Base-by-base conservation (phyloP, 1,284 basidiomycete species). In the Papiliotrema laurentii region DNA sequence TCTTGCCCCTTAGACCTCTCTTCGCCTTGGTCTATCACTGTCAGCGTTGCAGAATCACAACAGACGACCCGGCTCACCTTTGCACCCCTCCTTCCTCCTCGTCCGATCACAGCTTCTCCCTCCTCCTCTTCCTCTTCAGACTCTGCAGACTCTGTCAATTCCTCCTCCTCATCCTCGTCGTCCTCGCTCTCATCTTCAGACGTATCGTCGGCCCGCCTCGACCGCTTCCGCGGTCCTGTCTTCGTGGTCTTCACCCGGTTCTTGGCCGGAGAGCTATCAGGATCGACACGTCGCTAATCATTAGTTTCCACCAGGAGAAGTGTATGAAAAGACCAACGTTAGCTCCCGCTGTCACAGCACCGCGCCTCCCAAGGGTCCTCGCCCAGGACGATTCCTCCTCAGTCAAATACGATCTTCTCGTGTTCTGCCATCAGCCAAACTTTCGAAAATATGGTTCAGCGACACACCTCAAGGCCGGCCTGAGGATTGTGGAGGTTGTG, bases 81-180 rank as follows among this genome's bases (percentile, higher is more conserved):
- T 9, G 70, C 70, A 27, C 59, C 61, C 18, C 70, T 55, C 26
- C 53, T 55, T 3, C 70, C 68, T 1, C 70, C 70, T 35, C 70
- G 53, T 6, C 70, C 67, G 36, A 67, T 41, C 13, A 67, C 64
- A 2, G 38, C 53, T 10, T 57, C 49, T 5, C 45, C 60, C 3
- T 46, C 58, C 24, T 50, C 52, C 13, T 56, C 59, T 21, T 59
- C 60, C 7, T 35, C 51, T n/a, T 30, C 53, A 19, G 41, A 49
- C 1, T 46, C 53, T 2, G 35, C 57, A 24, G 25, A 45, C 33
- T 49, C 50, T n/a, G 50, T 51, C 18, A 54, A 51, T 1, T 45
- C 56, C 18, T 54, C 59, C n/a, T 50, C 53, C 14, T 53, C 54
- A 5, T 51, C 48, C 14, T 35, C 48, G 11, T 36, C 48, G 21